Evolutionary conservation across 1,284 basidiomycete species (phyloP).

Genomic region (Fereydounia khargensis): DNA sequence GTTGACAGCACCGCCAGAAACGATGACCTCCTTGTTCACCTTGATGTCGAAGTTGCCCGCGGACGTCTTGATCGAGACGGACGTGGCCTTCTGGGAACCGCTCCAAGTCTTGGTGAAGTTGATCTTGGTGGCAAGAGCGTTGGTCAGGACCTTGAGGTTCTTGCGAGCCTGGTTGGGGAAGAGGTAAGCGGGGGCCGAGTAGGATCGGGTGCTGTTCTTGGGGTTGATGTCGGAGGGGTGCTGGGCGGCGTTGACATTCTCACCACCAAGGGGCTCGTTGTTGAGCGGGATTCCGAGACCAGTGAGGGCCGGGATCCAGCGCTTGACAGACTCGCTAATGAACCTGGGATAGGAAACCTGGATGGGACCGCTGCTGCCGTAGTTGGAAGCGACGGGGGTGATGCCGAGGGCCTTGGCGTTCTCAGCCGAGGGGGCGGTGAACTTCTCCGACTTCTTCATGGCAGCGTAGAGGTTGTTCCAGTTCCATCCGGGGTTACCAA

Average conservation of each 20-base stretch:
- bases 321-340: constrained; percentile 37
- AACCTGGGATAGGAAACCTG: constrained; percentile 48
- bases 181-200: constrained; percentile 48
- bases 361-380: constrained; percentile 49
- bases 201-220: constrained; percentile 46
- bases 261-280: constrained; percentile 39
- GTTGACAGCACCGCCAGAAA: constrained; percentile 47
- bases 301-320: constrained; percentile 32
- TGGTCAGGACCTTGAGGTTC: constrained; percentile 43
- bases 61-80: constrained; percentile 27
- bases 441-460: constrained; percentile 58
- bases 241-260: constrained; percentile 46
- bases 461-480: constrained; percentile 57
- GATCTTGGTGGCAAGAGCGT: constrained; percentile 41
- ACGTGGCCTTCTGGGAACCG: constrained; percentile 13
- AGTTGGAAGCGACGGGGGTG: constrained; percentile 35
- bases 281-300: constrained; percentile 33
- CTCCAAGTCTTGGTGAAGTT: constrained; percentile 19
- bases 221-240: constrained; percentile 50
- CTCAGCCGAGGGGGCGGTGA: constrained; percentile 41
- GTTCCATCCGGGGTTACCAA: constrained; percentile 52
- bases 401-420: constrained; percentile 36
- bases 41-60: constrained; percentile 33
- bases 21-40: constrained; percentile 42
- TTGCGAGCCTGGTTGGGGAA: constrained; percentile 34